Conservation (phyloP, 352 stramenopile genomes). For the Phytophthora vignae region DNA sequence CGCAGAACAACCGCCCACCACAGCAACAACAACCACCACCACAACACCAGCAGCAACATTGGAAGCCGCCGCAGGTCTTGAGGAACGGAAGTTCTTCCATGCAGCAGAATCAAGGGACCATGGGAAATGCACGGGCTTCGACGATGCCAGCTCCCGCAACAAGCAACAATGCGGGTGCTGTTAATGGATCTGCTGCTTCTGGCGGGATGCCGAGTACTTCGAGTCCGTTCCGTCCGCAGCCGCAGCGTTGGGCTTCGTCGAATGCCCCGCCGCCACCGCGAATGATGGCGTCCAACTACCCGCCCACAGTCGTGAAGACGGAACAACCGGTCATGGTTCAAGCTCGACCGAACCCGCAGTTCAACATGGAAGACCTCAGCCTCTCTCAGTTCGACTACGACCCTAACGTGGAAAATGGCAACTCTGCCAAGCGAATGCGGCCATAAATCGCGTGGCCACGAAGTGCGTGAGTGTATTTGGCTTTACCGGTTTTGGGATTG, state of each 20-base stretch:
- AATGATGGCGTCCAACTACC: conserved; percentile 38
- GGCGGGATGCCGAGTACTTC: conserved; percentile 14
- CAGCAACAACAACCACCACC: conserved; percentile 17
- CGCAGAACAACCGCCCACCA: conserved; percentile 3
- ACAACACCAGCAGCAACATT: conserved; percentile 35
- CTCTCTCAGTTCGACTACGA: conserved; percentile 90
- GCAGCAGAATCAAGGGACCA: conserved; percentile 26
- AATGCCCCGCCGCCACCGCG: conserved; percentile 62
- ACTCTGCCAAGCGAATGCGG: conserved; percentile 53
- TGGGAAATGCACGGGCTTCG: conserved; percentile 37
- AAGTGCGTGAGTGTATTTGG: neutral
- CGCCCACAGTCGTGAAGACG: conserved; percentile 33
- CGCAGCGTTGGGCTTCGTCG: conserved; percentile 32
- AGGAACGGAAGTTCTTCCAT: conserved; percentile 21
- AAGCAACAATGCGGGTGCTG: conserved; percentile 22
- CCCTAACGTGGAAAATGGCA: conserved; percentile 37
- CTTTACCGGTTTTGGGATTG: conserved; percentile 15
- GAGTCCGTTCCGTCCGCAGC: conserved; percentile 31
- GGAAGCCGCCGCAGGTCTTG: conserved; percentile 39
- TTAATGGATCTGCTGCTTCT: conserved; percentile 3
- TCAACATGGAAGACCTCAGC: conserved; percentile 83
- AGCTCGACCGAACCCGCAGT: conserved; percentile 43
- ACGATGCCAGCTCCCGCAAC: conserved; percentile 42
- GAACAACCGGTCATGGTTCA: conserved; percentile 22
- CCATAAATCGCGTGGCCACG: conserved; percentile 22